A percentile compares a stretch with the other conserved stretches of the same genome.
Conservation (phyloP, 345 rosid genomes). For the Aquilaria malaccensis region DNA sequence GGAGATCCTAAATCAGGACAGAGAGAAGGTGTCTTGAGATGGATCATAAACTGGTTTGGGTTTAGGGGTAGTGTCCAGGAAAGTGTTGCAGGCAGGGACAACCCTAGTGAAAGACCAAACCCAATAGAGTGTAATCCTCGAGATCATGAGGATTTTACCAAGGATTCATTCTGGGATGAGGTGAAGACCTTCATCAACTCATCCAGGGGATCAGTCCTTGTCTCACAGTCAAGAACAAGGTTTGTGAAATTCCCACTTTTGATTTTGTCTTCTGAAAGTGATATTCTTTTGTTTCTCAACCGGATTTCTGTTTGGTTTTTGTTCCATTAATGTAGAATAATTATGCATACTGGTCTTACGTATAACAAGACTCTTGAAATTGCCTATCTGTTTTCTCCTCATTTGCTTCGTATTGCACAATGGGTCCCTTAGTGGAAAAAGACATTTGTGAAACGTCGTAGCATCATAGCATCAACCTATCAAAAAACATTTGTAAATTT, state of each 20-base stretch:
- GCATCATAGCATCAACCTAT: too few species aligned
- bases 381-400: too few species aligned
- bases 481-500: too few species aligned
- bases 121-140: conserved; percentile 14
- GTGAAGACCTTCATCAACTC: conserved; percentile 52
- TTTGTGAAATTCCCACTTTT: conserved; percentile 18
- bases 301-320: too few species aligned
- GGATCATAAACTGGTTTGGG: conserved; percentile 28
- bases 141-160: conserved; percentile 30
- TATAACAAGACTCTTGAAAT: too few species aligned
- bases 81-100: conserved; percentile 19
- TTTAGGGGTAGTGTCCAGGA: conserved; percentile 24
- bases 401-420: too few species aligned
- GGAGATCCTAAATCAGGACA: conserved; percentile 11
- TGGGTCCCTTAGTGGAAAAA: too few species aligned
- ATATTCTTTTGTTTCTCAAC: too few species aligned
- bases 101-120: conserved; percentile 17
- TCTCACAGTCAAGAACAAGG: conserved; percentile 65
- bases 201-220: conserved; percentile 37
- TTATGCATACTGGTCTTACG: too few species aligned
- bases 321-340: too few species aligned
- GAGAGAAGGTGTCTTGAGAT: conserved; percentile 26
- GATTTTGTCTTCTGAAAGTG: background rate
- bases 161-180: conserved; percentile 49
- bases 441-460: too few species aligned